Evolutionary conservation across 164 flowering plant genomes (phyloP).

Genomic region (Liriodendron chinense): DNA sequence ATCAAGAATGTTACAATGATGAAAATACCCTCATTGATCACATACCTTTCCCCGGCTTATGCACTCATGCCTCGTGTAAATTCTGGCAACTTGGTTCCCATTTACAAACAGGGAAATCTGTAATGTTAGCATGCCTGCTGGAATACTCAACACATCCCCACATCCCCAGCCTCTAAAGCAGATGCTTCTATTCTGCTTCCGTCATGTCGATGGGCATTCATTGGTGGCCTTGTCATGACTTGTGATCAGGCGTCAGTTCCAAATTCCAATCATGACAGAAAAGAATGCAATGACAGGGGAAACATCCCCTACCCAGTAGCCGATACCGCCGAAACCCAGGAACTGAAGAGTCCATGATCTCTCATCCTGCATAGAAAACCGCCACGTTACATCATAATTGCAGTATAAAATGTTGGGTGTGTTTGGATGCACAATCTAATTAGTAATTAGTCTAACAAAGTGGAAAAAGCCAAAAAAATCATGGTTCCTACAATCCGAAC

Average conservation of each 20-base stretch:
- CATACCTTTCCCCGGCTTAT: neutral
- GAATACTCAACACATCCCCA: neutral
- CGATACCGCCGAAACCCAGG: constrained; percentile 34
- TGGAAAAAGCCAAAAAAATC: neutral
- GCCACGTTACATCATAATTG: neutral
- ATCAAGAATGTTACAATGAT: neutral
- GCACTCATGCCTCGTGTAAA: neutral
- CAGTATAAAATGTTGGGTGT: neutral
- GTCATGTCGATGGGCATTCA: neutral
- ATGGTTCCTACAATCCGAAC: neutral
- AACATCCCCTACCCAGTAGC: constrained; percentile 11
- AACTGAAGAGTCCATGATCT: constrained; percentile 33
- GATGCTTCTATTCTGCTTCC: neutral
- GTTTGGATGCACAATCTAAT: neutral
- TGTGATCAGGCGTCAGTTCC: neutral
- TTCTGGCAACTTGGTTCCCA: neutral
- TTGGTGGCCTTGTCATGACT: neutral
- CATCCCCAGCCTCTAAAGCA: neutral
- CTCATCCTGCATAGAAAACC: constrained; percentile 33
- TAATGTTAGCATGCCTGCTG: neutral
- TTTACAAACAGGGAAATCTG: neutral
- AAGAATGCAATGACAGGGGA: neutral
- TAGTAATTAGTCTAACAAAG: neutral
- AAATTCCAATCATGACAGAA: too few species aligned
- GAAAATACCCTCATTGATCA: neutral